A percentile compares a stretch with the other conserved stretches of the same genome.
These are phyloP conservation scores for Filosporella fistucella DNA, from an alignment of 495 filamentous ascomycete genomes.

Conservation along the genomic window DNA sequence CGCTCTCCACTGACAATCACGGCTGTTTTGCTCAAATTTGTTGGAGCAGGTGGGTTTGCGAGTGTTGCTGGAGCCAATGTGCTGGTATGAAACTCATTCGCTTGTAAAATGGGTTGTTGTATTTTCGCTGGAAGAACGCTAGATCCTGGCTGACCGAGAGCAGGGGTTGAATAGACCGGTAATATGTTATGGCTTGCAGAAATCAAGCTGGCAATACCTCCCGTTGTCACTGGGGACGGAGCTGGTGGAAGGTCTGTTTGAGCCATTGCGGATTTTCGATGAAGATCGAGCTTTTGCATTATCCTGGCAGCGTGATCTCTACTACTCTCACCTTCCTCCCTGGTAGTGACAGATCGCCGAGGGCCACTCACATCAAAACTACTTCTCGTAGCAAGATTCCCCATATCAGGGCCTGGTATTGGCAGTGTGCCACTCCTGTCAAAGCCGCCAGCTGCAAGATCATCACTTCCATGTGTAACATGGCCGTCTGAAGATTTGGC, in stretches of 20 bases:
- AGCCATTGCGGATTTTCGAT: slow-evolving; percentile 61
- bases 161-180: slow-evolving; percentile 44
- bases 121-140: slow-evolving; percentile 10
- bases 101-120: slow-evolving; percentile 7
- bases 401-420: slow-evolving; percentile 56
- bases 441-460: slow-evolving; percentile 31
- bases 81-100: slow-evolving; percentile 27
- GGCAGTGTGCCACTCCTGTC: slow-evolving; percentile 65
- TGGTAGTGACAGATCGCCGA: slow-evolving; percentile 41
- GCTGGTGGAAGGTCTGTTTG: slow-evolving; percentile 21
- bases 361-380: slow-evolving; percentile 67
- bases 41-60: slow-evolving; percentile 78
- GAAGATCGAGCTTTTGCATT: slow-evolving; percentile 88
- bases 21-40: slow-evolving; percentile 82
- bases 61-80: slow-evolving; percentile 80
- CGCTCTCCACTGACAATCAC: slow-evolving; percentile 76
- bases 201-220: slow-evolving; percentile 84
- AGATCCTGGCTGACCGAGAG: slow-evolving; percentile 23
- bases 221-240: slow-evolving; percentile 28
- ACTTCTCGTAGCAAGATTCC: slow-evolving; percentile 45
- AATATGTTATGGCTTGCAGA: slow-evolving; percentile 80
- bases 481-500: slow-evolving; percentile 69
- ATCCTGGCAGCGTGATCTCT: slow-evolving; percentile 80
- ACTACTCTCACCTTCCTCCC: slow-evolving; percentile 59
- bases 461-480: slow-evolving; percentile 51